These are phyloP conservation scores for Fusarium duplospermum DNA, from an alignment of 2,329 filamentous ascomycete species.

Conservation along the genomic window DNA sequence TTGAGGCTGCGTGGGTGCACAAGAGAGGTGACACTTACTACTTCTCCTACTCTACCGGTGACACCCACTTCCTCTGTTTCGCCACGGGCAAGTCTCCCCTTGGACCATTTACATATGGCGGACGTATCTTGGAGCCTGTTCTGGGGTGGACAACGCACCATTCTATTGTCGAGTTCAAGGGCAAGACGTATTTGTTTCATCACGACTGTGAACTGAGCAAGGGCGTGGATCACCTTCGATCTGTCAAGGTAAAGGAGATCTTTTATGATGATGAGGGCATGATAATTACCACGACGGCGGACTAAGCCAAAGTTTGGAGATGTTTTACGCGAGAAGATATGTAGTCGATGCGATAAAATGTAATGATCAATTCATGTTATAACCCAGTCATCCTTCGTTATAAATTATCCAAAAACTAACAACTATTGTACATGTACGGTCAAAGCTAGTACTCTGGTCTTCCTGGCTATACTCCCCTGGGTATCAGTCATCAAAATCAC, in stretches of 20 bases:
- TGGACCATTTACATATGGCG: constrained; percentile 79
- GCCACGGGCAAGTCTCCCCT: constrained; percentile 72
- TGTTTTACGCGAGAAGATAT: background rate
- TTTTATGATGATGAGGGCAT: constrained; percentile 75
- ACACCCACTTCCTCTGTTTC: constrained; percentile 80
- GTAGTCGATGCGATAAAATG: background rate
- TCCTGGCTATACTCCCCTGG: background rate
- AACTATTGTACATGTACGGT: background rate
- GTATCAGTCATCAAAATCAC: constrained; percentile 19
- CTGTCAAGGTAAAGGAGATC: constrained; percentile 81
- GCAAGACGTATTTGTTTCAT: constrained; percentile 80
- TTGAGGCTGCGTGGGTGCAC: constrained; percentile 85
- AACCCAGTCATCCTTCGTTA: background rate
- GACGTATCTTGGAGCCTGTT: constrained; percentile 79
- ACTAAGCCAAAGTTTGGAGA: constrained; percentile 24
- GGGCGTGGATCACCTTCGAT: constrained; percentile 77
- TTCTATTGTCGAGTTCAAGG: constrained; percentile 79
- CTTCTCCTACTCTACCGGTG: constrained; percentile 82
- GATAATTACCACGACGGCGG: constrained; percentile 59
- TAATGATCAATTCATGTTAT: background rate
- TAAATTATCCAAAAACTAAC: background rate
- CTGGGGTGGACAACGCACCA: constrained; percentile 87
- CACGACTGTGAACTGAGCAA: constrained; percentile 78
- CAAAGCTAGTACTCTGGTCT: background rate
- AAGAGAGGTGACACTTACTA: constrained; percentile 77